phyloP scores from a whole-genome alignment of 352 stramenopile genomes.

The Hyaloperonospora brassicae region DNA sequence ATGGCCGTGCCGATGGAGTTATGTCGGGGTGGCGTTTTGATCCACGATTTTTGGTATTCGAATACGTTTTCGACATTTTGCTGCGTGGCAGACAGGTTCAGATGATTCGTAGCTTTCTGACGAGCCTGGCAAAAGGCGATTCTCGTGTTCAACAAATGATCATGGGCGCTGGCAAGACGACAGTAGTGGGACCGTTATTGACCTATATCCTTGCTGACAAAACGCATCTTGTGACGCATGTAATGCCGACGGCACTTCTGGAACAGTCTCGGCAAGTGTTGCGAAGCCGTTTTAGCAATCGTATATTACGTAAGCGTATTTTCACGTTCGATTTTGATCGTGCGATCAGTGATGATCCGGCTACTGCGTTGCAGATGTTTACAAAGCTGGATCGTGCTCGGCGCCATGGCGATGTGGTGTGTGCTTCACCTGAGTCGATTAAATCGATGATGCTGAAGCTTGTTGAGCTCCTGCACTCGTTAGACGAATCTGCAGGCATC shows the following conservation, averaged over 20 bases:
- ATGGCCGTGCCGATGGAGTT: constrained; percentile 5
- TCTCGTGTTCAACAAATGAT: constrained; percentile 97
- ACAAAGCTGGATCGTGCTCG: constrained; percentile 87
- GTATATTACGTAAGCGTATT: constrained; percentile 95
- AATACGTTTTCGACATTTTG: constrained; percentile 98
- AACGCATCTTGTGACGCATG: constrained; percentile 92
- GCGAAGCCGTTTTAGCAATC: constrained; percentile 93
- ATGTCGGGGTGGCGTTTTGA: constrained; percentile 84
- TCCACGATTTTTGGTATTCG: constrained; percentile 97
- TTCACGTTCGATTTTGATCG: constrained; percentile 99
- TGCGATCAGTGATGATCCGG: constrained; percentile 82
- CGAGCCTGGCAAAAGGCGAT: constrained; percentile 62
- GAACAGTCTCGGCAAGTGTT: constrained; percentile 98
- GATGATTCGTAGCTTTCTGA: constrained; percentile 97
- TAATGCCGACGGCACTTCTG: constrained; percentile 97
- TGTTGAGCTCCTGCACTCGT: constrained; percentile 88
- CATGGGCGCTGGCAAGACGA: constrained; percentile 99
- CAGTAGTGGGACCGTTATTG: constrained; percentile 96
- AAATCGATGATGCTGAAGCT: constrained; percentile 99
- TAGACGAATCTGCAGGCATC: constrained; percentile 78
- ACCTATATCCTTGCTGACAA: constrained; percentile 96
- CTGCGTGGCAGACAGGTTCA: constrained; percentile 97
- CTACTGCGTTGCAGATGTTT: constrained; percentile 51
- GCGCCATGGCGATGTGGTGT: constrained; percentile 92
- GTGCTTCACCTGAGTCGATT: constrained; percentile 96